Percentiles rank a stretch among this genome's conserved stretches.
phyloP scores from a whole-genome alignment of 805 yeast genomes.

The Myxozyma mucilagina region DNA sequence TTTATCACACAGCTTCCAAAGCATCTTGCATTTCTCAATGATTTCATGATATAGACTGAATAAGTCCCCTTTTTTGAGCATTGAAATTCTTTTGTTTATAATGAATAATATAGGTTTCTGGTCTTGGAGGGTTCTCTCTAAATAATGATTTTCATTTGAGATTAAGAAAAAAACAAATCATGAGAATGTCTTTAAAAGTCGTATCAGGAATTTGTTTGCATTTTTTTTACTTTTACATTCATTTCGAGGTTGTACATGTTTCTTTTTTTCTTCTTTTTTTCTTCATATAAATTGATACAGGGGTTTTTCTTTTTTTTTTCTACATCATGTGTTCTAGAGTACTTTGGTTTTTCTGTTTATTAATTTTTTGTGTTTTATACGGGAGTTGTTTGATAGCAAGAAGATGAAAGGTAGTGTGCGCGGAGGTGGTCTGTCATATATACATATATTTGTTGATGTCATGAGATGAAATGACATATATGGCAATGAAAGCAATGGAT shows the following conservation, averaged over 20 bases:
- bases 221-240: neutral
- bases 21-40: neutral
- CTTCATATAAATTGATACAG: neutral
- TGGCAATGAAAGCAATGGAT: too few species aligned
- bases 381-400: neutral
- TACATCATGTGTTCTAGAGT: neutral
- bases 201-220: neutral
- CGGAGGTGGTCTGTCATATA: too few species aligned
- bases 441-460: too few species aligned
- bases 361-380: neutral
- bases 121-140: too few species aligned
- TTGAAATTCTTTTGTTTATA: too few species aligned
- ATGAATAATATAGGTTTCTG: too few species aligned
- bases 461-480: too few species aligned
- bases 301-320: conserved; percentile 4
- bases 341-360: neutral
- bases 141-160: too few species aligned
- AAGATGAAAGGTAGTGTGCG: neutral
- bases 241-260: neutral
- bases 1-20: neutral
- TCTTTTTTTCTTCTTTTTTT: neutral
- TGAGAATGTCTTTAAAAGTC: too few species aligned
- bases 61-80: too few species aligned
- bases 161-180: too few species aligned
- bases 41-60: neutral